Percentiles rank a stretch among this genome's conserved stretches.
These are phyloP conservation scores for Cutaneotrichosporon sp. DNA, from an alignment of 1,284 basidiomycete species.

Conservation along the genomic window DNA sequence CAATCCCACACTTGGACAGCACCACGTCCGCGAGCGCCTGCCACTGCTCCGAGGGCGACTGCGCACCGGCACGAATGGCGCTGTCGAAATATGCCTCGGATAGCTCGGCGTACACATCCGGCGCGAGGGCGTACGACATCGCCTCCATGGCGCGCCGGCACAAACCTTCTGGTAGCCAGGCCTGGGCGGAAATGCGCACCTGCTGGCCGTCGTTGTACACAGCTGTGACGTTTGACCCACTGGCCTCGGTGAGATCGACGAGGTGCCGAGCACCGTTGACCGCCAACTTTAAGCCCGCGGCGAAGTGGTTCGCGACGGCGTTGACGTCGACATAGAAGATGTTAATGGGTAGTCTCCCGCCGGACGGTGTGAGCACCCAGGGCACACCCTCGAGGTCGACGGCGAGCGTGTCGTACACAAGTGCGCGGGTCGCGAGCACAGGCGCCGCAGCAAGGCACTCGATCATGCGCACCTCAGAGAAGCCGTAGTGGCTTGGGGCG, in stretches of 20 bases:
- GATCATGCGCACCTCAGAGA: conserved; percentile 41
- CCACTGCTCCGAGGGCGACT: conserved; percentile 6
- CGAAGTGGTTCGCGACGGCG: conserved; percentile 37
- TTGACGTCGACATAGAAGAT: conserved; percentile 30
- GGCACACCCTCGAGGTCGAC: conserved; percentile 61
- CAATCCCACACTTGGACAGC: conserved; percentile 18
- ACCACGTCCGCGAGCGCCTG: conserved; percentile 48
- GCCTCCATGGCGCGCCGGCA: conserved; percentile 64
- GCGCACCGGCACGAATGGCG: conserved; percentile 1
- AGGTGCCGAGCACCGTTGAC: conserved; percentile 22
- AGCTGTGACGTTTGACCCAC: conserved; percentile 58
- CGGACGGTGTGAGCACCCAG: conserved; percentile 64
- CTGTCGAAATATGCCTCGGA: not conserved
- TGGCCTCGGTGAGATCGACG: conserved; percentile 50
- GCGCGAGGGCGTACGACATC: conserved; percentile 61
- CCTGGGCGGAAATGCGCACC: conserved; percentile 58
- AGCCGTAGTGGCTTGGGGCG: conserved; percentile 48
- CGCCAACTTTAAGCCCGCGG: conserved; percentile 39
- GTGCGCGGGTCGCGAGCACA: conserved; percentile 63
- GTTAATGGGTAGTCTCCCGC: conserved; percentile 53
- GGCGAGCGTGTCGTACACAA: conserved; percentile 68
- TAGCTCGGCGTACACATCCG: conserved; percentile 35
- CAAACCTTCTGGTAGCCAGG: conserved; percentile 59
- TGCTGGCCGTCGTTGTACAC: conserved; percentile 59
- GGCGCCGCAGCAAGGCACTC: conserved; percentile 60